Conservation (phyloP, 2,329 filamentous ascomycete genomes). For the Diaporthe sp. region DNA sequence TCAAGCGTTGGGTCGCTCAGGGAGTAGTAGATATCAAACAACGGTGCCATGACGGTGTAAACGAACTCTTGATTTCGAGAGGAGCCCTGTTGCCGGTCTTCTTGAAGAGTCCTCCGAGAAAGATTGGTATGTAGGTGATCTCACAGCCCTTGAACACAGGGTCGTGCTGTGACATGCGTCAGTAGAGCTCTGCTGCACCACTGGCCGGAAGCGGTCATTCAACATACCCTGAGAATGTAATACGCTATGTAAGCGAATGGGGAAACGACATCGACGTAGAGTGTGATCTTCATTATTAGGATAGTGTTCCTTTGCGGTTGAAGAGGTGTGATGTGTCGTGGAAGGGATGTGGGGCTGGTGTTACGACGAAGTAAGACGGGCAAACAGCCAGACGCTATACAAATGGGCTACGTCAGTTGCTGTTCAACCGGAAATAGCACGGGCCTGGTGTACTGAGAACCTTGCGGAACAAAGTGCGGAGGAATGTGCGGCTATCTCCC, state of each 20-base stretch:
- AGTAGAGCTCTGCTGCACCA: background rate
- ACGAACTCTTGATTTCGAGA: constrained; percentile 50
- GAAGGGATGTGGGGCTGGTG: background rate
- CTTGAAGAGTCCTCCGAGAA: constrained; percentile 51
- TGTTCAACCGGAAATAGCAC: background rate
- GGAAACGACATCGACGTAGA: constrained; percentile 52
- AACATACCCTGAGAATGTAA: constrained; percentile 49
- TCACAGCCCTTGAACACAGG: constrained; percentile 34
- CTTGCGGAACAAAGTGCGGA: background rate
- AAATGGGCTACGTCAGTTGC: background rate
- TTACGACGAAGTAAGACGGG: too few relatives aligned
- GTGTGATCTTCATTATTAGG: constrained; percentile 45
- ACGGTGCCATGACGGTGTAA: background rate
- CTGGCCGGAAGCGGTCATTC: background rate
- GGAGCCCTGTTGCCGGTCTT: constrained; percentile 50
- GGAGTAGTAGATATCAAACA: background rate
- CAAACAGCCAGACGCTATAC: background rate
- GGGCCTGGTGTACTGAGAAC: too few relatives aligned
- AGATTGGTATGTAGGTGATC: constrained; percentile 50
- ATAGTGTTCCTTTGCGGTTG: background rate
- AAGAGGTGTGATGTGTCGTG: background rate
- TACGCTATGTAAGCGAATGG: constrained; percentile 53
- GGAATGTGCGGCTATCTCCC: background rate
- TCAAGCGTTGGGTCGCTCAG: background rate
- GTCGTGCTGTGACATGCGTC: constrained; percentile 17